Conservation (phyloP, 2,329 filamentous ascomycete species). For the Cordyceps sp. region DNA sequence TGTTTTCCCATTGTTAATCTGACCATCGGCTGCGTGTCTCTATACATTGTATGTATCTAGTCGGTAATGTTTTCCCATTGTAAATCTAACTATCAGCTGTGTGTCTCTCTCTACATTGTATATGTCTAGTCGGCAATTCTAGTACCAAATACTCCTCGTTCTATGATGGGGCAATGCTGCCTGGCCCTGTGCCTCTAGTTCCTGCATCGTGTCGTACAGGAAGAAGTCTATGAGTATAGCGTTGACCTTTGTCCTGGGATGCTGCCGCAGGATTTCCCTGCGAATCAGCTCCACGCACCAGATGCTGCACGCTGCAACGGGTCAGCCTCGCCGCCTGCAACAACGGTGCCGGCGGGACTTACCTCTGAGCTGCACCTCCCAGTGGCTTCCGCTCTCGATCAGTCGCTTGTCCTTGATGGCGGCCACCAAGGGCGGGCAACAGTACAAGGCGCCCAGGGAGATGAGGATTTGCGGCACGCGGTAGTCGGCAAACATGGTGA, state of each 20-base stretch:
- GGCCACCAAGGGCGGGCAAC: constrained; percentile 62
- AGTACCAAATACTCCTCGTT: constrained; percentile 93
- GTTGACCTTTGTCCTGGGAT: constrained; percentile 61
- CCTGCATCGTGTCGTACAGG: constrained; percentile 87
- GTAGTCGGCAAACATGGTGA: constrained; percentile 99
- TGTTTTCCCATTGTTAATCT: no score
- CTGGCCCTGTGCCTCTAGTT: constrained; percentile 47
- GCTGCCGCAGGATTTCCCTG: constrained; percentile 56
- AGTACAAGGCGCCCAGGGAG: constrained; percentile 64
- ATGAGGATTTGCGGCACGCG: constrained; percentile 88
- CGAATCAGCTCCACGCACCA: constrained; percentile 88
- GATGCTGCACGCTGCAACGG: constrained; percentile 58
- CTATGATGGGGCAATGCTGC: constrained; percentile 61
- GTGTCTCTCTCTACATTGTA: no score
- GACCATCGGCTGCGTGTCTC: no score
- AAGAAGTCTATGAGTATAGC: constrained; percentile 96
- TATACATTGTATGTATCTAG: no score
- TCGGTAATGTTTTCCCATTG: no score
- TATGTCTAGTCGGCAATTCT: no score
- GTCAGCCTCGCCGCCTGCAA: neutral
- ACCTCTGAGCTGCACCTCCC: constrained; percentile 81
- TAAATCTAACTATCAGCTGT: no score
- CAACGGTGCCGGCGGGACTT: constrained; percentile 6
- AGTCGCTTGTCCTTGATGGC: constrained; percentile 47
- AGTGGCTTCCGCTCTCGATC: constrained; percentile 55